These are phyloP conservation scores for Colletotrichum liriopes DNA, from an alignment of 2,329 filamentous ascomycete genomes.

Conservation along the genomic window DNA sequence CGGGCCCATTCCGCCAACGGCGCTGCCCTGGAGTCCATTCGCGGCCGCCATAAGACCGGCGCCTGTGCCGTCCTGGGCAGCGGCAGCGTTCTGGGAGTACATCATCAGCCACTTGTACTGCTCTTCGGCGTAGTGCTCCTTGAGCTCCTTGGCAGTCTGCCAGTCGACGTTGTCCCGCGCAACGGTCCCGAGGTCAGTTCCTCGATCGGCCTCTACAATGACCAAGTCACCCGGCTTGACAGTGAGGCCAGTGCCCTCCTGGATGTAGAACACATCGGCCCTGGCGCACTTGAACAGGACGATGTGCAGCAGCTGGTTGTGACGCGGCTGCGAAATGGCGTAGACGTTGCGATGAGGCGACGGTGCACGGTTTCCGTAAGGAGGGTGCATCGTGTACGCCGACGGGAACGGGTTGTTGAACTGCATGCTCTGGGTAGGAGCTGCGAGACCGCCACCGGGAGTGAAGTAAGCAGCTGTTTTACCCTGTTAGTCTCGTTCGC, in stretches of 20 bases:
- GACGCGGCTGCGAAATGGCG: slow-evolving; percentile 72
- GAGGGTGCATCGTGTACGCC: slow-evolving; percentile 61
- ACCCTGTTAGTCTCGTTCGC: slow-evolving; percentile 46
- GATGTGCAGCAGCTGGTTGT: slow-evolving; percentile 84
- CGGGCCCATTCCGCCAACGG: slow-evolving; percentile 84
- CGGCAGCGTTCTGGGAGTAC: slow-evolving; percentile 87
- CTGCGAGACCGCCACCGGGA: slow-evolving; percentile 50
- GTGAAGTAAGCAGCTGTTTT: slow-evolving; percentile 58
- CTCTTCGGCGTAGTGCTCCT: slow-evolving; percentile 93
- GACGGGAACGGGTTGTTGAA: slow-evolving; percentile 62
- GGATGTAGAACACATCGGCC: slow-evolving; percentile 96
- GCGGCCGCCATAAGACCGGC: slow-evolving; percentile 76
- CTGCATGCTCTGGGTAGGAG: slow-evolving; percentile 55
- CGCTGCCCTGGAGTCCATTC: slow-evolving; percentile 76
- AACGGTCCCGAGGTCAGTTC: slow-evolving; percentile 95
- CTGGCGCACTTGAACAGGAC: slow-evolving; percentile 97
- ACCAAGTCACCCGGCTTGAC: slow-evolving; percentile 94
- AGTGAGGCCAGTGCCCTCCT: slow-evolving; percentile 92
- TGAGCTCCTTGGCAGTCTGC: slow-evolving; percentile 88
- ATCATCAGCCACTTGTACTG: slow-evolving; percentile 99
- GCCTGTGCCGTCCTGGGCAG: slow-evolving; percentile 72
- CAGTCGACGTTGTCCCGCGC: slow-evolving; percentile 90
- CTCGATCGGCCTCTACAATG: slow-evolving; percentile 97
- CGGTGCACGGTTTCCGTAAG: slow-evolving; percentile 66
- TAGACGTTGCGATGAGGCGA: slow-evolving; percentile 77